phyloP scores from a whole-genome alignment of 1,284 basidiomycete species.

The Ganoderma leucocontextum region DNA sequence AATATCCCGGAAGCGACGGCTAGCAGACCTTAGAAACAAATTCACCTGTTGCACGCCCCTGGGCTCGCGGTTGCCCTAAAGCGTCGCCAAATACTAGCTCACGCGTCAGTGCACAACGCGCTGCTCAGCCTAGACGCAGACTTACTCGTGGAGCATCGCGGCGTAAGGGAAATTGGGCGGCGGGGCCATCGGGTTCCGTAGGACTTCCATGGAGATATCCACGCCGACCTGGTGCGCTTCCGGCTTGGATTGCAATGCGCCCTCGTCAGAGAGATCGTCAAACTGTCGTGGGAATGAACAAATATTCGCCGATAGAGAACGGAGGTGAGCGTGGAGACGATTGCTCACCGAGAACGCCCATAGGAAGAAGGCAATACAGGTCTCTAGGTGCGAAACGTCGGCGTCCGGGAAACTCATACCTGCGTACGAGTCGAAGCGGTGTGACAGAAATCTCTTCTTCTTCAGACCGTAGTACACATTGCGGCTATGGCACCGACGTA shows the following conservation, averaged over 20 bases:
- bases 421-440: constrained; percentile 51
- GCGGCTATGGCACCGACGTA: constrained; percentile 14
- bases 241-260: constrained; percentile 49
- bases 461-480: constrained; percentile 34
- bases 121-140: constrained; percentile 3
- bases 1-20: constrained; percentile 3
- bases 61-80: constrained; percentile 49
- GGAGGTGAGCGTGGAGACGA: constrained; percentile 19
- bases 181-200: constrained; percentile 42
- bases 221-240: constrained; percentile 49
- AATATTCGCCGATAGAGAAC: not conserved
- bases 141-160: constrained; percentile 52
- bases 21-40: constrained; percentile 1
- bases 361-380: constrained; percentile 53
- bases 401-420: constrained; percentile 54
- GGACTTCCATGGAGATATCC: constrained; percentile 43
- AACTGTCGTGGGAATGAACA: constrained; percentile 38
- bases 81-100: constrained; percentile 45
- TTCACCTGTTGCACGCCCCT: constrained; percentile 48
- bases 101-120: constrained; percentile 11
- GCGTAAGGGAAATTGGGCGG: constrained; percentile 50
- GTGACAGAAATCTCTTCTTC: constrained; percentile 34
- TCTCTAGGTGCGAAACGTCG: constrained; percentile 51
- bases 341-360: constrained; percentile 53
- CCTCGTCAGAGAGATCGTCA: constrained; percentile 54